Evolutionary conservation across 768 basidiomycete species (phyloP), one percentile per base, ranked within the genome.

Genomic region (Xerocomellus amylosporus): DNA sequence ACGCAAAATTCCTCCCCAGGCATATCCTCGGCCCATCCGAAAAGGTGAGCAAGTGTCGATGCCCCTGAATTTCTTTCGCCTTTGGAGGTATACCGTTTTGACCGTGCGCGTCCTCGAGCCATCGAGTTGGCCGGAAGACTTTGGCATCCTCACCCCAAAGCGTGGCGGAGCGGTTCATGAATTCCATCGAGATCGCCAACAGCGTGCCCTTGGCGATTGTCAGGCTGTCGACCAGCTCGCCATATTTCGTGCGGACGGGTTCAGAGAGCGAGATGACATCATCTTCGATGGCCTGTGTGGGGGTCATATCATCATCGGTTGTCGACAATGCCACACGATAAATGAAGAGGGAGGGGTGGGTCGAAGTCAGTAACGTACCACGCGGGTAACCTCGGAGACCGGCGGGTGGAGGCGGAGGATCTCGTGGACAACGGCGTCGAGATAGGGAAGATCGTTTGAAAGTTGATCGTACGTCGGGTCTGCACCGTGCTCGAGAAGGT

Each of bases 81-180:
- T 62, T 59, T 34, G 37, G 37, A 14, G 60, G 56, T 14, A 56
- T 56, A 1, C 67, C 63, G 14, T 67, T 64, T 10, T 56, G 22
- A 5, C 39, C 50, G 4, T 36, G 9, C 5, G 14, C 26, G 8
- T 67, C 64, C 17, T 64, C 63, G 6, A 87, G 71, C 87, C 87
- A 90, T 15, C 86, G 73, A 52, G 82, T 82, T 0, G 86, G 87
- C 34, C 77, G 71, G 64, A 84, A 89, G 37, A 77, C 75, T 26
- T 76, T 74, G 2, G 83, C 77, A 51, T 83, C 78, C 1, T 73
- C 62, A 2, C 87, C 87, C 87, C 87, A 89, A 24, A 85, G 64
- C 0, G 66, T 69, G 46, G 74, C 73, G 12, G 79, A 77, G 8
- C 72, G 67, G 64, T 87, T 86, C 55, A 82, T 73, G 17, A 69